Base-by-base conservation (phyloP, 306 rosid genomes). In the Spatholobus suberectus region DNA sequence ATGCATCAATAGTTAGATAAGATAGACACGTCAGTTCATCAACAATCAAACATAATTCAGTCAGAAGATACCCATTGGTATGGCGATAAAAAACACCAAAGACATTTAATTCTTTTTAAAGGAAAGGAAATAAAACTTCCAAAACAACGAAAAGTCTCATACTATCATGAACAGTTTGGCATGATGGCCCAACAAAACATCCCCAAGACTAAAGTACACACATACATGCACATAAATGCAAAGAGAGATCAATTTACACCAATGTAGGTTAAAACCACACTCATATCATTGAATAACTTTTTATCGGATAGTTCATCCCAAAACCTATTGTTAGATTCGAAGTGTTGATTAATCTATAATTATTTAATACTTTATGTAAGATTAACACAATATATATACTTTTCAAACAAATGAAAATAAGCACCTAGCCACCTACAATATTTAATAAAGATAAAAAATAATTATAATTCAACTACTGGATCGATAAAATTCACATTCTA, bases 1-100 rank as follows among this genome's bases (percentile, higher is more conserved):
- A 87, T 47, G 88, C 69, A 88, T 69, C 47, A 51, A 86, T 26
- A 77, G 35, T 76, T 37, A 85, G 76, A 71, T 51, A n/a, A 29
- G 17, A 67, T 51, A 32, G 47, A 73, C 55, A 59, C 1, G 40
- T 75, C 66, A 40, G 76, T 44, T 69, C 77, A 70, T 29, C 21
- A 24, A 49, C 35, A 77, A 69, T 47, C 81, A 80, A 84, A 14
- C 70, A 44, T 77, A 70, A 61, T 38, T 46, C 21, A 11, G 62
- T 76, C 73, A 70, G 35, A 23, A 49, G 52, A 77, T 32, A 62
- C 38, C 27, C 69, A 44, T 14, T 49, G n/a, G 43, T 68, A 55
- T 4, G 3, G 44, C 32, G 38, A 54, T 12, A 44, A 51, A 78
- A 15, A 51, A 18, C 40, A 57, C 14, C 75, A 46, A 49, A 55